These are phyloP conservation scores for Mycena metata DNA, from an alignment of 768 basidiomycete species.

Conservation along the genomic window DNA sequence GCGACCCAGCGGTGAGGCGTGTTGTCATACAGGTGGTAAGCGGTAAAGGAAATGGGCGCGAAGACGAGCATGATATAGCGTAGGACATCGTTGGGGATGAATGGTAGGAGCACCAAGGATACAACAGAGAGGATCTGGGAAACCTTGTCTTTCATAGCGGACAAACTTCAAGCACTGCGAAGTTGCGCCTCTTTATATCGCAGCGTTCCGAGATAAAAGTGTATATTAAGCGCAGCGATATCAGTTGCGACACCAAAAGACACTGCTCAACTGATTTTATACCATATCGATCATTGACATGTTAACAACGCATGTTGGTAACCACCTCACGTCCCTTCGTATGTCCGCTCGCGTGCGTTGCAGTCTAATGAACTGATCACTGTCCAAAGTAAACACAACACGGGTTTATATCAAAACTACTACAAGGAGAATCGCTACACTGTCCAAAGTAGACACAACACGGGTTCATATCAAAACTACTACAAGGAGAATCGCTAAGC, in stretches of 20 bases:
- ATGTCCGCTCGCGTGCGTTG: too few relatives aligned
- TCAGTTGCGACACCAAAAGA: slow-evolving; percentile 22
- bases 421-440: too few relatives aligned
- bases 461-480: slow-evolving; percentile 34
- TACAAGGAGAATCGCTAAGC: slow-evolving; percentile 26
- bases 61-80: not conserved
- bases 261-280: slow-evolving; percentile 23
- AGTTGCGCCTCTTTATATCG: too few relatives aligned
- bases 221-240: too few relatives aligned
- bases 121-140: slow-evolving; percentile 4
- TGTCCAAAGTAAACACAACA: too few relatives aligned
- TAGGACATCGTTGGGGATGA: not conserved
- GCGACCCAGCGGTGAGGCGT: not conserved
- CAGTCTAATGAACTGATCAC: too few relatives aligned
- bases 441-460: slow-evolving; percentile 10
- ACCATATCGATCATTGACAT: too few relatives aligned
- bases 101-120: not conserved
- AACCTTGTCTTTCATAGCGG: slow-evolving; percentile 3
- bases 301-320: too few relatives aligned
- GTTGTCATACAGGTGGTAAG: too few relatives aligned
- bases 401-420: too few relatives aligned
- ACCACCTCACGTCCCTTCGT: too few relatives aligned
- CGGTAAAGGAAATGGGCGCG: not conserved
- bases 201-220: too few relatives aligned
- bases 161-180: not conserved